phyloP scores from a whole-genome alignment of 2,329 filamentous ascomycete genomes.

The Fusarium nisikadoi region DNA sequence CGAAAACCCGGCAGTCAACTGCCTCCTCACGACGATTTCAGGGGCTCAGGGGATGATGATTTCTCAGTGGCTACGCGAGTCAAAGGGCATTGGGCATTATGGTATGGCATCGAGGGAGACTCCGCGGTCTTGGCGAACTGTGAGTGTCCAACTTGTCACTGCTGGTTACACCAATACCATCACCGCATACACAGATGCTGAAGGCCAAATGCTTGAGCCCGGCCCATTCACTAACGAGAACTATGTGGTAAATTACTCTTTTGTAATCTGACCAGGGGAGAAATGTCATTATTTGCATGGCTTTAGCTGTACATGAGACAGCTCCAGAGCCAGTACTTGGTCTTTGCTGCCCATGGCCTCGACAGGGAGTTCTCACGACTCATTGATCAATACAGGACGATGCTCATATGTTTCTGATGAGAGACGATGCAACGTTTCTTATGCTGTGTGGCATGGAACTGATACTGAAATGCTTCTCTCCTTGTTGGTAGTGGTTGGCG shows the following conservation, averaged over 20 bases:
- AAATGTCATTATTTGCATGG: neutral
- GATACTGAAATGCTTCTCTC: neutral
- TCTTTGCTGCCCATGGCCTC: neutral
- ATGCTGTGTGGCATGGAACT: neutral
- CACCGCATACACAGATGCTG: neutral
- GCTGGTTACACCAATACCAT: neutral
- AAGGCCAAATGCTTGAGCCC: neutral
- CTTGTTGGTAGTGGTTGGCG: neutral
- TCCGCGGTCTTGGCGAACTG: neutral
- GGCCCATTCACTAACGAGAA: neutral
- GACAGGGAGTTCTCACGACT: neutral
- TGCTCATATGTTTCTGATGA: neutral
- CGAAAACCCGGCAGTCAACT: neutral
- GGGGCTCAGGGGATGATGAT: neutral
- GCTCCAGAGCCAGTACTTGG: neutral
- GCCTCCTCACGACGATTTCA: neutral
- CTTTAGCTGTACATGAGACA: neutral
- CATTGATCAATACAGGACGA: neutral
- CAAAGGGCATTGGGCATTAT: neutral
- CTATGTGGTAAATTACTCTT: neutral
- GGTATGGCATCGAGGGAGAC: neutral
- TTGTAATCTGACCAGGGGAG: neutral
- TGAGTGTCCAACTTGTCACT: neutral
- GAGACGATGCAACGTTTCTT: neutral
- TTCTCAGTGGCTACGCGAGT: neutral